Evolutionary conservation across 2,329 filamentous ascomycete genomes (phyloP).

Genomic region (Phoma sp.): DNA sequence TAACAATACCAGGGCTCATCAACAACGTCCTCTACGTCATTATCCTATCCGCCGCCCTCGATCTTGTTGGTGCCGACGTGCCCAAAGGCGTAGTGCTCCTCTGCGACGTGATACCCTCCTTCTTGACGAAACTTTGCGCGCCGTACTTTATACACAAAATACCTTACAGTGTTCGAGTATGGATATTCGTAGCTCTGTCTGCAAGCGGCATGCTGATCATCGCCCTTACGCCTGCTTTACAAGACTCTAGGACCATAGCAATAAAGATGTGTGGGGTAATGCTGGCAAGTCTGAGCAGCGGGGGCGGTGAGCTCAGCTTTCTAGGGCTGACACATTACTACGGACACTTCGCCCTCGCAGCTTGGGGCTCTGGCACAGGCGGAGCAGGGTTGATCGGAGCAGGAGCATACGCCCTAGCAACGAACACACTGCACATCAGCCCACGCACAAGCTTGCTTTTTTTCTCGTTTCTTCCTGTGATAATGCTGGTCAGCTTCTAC

Average conservation of each 20-base stretch:
- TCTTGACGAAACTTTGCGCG: slow-evolving; percentile 83
- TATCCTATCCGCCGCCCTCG: slow-evolving; percentile 91
- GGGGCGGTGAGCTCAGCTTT: slow-evolving; percentile 89
- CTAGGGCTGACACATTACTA: slow-evolving; percentile 93
- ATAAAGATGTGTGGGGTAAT: slow-evolving; percentile 83
- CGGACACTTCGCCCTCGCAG: slow-evolving; percentile 81
- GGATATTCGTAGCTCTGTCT: slow-evolving; percentile 76
- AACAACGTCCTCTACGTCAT: slow-evolving; percentile 99
- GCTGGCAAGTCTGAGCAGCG: slow-evolving; percentile 82
- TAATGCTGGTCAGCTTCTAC: slow-evolving; percentile 91
- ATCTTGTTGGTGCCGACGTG: slow-evolving; percentile 84
- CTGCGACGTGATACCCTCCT: slow-evolving; percentile 88
- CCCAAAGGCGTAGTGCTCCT: slow-evolving; percentile 94
- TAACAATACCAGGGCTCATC: slow-evolving; percentile 69
- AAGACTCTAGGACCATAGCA: slow-evolving; percentile 65
- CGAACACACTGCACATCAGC: slow-evolving; percentile 76
- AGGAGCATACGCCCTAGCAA: slow-evolving; percentile 84
- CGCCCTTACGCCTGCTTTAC: slow-evolving; percentile 72
- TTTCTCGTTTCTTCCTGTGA: slow-evolving; percentile 76
- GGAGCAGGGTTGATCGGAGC: slow-evolving; percentile 81
- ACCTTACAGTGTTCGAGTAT: slow-evolving; percentile 76
- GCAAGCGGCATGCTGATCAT: slow-evolving; percentile 88
- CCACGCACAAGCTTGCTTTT: slow-evolving; percentile 76
- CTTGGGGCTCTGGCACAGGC: slow-evolving; percentile 92
- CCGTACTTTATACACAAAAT: slow-evolving; percentile 93